Base-by-base conservation (phyloP, 169 alveolate species). In the Plasmodium sp. region DNA sequence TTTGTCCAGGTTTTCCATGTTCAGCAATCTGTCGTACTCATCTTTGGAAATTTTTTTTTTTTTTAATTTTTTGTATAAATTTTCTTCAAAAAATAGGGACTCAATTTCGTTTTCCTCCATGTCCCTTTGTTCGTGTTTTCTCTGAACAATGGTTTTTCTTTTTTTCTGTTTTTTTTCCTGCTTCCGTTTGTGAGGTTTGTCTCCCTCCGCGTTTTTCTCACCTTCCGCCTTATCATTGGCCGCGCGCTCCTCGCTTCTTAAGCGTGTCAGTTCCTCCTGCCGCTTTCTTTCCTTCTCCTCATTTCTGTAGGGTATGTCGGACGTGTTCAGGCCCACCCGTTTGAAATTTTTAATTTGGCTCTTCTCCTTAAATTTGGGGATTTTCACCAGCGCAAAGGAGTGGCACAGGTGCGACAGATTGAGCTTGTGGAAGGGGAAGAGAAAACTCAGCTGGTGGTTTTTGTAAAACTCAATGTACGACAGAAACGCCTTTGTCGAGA, bases 81-180 rank as follows among this genome's bases (percentile, higher is more conserved):
- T 86, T 74, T 86, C 93, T 86, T 86, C 93, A 77, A 51, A 86
- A 56, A 86, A 77, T 75, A 86, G 45, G 5, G 85, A 74, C 18
- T 86, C 93, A 48, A 86, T 86, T 86, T 86, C 93, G 51, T 86
- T 77, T 86, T 86, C 77, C 33, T 86, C 93, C 81, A 86, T 36
- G 43, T 86, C 86, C 67, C 93, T 75, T 77, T 86, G 56, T 86
- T 86, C 93, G n/a, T 56, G 93, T 86, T 77, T 86, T 75, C 51
- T 86, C 45, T 86, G 93, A 12, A 86, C 93, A 75, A 56, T 86
- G 39, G 93, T 86, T 86, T 86, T 86, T 77, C 86, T 54, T 39
- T 58, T 83, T 56, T 56, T 82, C 18, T 86, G 75, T 54, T 86
- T 75, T 39, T 75, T 77, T 86, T 86, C 56, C 6, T 72, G 36